Percentiles rank a stretch among this genome's conserved stretches.
Evolutionary conservation across 2,329 filamentous ascomycete genomes (phyloP).

Genomic region (Exophiala bonariae): DNA sequence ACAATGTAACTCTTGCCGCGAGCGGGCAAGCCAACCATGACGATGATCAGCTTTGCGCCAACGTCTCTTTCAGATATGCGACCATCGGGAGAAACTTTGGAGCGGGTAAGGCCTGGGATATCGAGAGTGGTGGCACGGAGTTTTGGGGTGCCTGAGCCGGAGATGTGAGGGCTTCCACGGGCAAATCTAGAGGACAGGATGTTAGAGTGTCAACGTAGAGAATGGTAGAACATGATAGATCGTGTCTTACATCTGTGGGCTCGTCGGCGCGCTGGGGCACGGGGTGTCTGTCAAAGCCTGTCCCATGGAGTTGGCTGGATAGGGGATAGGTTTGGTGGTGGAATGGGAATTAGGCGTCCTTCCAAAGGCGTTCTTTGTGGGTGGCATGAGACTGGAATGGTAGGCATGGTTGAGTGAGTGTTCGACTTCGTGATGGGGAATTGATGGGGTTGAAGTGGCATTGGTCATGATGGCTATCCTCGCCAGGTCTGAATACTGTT

Average conservation of each 20-base stretch:
- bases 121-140: constrained; percentile 91
- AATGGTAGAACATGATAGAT: background rate
- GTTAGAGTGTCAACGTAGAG: constrained; percentile 6
- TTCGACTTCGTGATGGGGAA: constrained; percentile 13
- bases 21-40: constrained; percentile 96
- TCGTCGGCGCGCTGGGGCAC: constrained; percentile 60
- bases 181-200: constrained; percentile 20
- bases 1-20: constrained; percentile 98
- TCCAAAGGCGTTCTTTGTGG: constrained; percentile 21
- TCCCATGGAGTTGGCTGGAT: constrained; percentile 46
- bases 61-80: constrained; percentile 92
- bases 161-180: constrained; percentile 71
- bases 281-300: constrained; percentile 63
- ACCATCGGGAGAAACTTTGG: constrained; percentile 91
- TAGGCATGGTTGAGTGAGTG: constrained; percentile 19
- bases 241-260: constrained; percentile 58
- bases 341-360: constrained; percentile 11
- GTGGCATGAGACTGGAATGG: constrained; percentile 25
- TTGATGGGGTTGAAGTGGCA: constrained; percentile 16
- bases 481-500: constrained; percentile 22
- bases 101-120: constrained; percentile 94
- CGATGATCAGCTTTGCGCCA: constrained; percentile 91
- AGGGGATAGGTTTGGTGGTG: constrained; percentile 12
- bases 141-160: constrained; percentile 73
- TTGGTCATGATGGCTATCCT: constrained; percentile 24